Evolutionary conservation across 2,329 filamentous ascomycete genomes (phyloP), one percentile per base, ranked within the genome.

Genomic region (Achaetomium macrosporum): DNA sequence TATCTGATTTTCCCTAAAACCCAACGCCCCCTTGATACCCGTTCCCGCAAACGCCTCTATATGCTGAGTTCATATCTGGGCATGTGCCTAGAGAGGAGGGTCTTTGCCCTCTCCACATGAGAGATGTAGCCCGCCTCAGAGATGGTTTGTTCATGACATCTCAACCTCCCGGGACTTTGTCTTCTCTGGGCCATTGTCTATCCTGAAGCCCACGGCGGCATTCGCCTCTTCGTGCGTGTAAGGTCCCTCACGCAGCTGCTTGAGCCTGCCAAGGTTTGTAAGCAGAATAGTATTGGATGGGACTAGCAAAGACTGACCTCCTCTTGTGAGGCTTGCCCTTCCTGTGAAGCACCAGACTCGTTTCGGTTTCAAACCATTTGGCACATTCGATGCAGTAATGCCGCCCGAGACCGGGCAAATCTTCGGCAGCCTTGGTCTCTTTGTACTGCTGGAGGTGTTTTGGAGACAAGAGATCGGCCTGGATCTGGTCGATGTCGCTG

Each of bases 321-420:
- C 90, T 83, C 80, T 91, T 96, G 73, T 99, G 93, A 59, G 88
- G 89, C 73, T 96, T 99, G 63, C 89, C 90, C 69, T 87, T 89
- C 53, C 77, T 77, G 71, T 99, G 93, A 29, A 81, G 77, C 35
- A 78, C 76, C 53, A 95, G 74, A 62, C 88, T 95, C 63, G 79
- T 70, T 60, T 93, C 87, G 46, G 84, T 87, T 69, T 97, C 92
- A 69, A 95, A 97, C 86, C 89, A 97, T 74, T 95, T 97, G 58
- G 93, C 87, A 70, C 93, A 99, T 71, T 96, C 88, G 15, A 87
- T 77, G 70, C 93, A 99, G 71, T 96, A 97, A 68, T 85, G 85
- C 62, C 83, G 78, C 25, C 93, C 93, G 45, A 96, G 76, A 0
- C 84, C 92, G 3, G 93, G 93, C 35, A 96, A 78, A 64, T 97